Conservation (phyloP, 441 rosid genomes). For the Melastoma candidum region DNA sequence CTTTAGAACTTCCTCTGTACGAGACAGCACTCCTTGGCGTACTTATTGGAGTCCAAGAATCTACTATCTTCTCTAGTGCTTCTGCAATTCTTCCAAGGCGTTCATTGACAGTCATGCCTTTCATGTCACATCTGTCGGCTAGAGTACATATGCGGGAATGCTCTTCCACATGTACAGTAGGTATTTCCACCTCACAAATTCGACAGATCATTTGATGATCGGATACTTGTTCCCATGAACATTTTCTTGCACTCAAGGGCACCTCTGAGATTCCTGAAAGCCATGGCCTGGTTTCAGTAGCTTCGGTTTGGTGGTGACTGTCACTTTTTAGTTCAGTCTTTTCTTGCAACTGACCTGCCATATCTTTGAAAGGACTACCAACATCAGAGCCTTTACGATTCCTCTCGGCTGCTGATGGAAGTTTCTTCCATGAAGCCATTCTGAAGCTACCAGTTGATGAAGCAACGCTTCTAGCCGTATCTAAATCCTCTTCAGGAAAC, state of each 20-base stretch:
- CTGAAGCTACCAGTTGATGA: constrained; percentile 64
- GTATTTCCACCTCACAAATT: constrained; percentile 98
- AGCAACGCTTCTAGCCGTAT: constrained; percentile 67
- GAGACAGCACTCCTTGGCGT: constrained; percentile 36
- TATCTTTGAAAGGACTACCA: constrained; percentile 44
- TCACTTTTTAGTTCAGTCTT: constrained; percentile 35
- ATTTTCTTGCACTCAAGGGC: constrained; percentile 34
- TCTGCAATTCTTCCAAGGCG: constrained; percentile 90
- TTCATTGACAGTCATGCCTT: constrained; percentile 71
- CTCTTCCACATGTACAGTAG: constrained; percentile 94
- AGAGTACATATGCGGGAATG: constrained; percentile 93
- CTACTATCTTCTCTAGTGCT: constrained; percentile 74
- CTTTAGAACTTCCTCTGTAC: constrained; percentile 39
- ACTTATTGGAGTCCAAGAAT: constrained; percentile 71
- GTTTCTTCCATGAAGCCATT: constrained; percentile 98
- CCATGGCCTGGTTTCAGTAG: constrained; percentile 38
- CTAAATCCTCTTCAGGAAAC: constrained; percentile 36
- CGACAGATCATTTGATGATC: constrained; percentile 96
- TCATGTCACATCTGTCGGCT: constrained; percentile 96
- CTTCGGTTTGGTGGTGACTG: constrained; percentile 37
- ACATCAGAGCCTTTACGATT: constrained; percentile 40
- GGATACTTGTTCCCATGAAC: constrained; percentile 57
- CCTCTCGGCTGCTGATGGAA: constrained; percentile 74
- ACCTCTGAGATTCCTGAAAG: constrained; percentile 25
- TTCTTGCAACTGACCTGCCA: constrained; percentile 22